Evolutionary conservation across 2,329 filamentous ascomycete species (phyloP), one percentile per base, ranked within the genome.

Genomic region (Reticulascus tulasneorum): DNA sequence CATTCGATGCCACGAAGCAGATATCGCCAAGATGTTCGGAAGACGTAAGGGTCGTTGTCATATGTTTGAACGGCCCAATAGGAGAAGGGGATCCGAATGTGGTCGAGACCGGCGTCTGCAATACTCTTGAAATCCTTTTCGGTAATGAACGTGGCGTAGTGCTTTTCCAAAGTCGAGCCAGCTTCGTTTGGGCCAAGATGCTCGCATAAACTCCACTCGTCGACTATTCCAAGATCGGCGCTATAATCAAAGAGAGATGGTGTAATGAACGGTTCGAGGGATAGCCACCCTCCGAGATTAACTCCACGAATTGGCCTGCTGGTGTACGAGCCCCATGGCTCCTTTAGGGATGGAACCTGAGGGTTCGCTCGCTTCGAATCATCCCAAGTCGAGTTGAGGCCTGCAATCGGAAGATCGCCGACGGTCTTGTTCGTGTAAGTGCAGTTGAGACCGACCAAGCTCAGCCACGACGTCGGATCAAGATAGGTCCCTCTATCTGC

Each of bases 391-490:
- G 74, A 76, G 51, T 82, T 79, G 29, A 88, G 63, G 4, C 84
- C 84, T 71, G 87, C 86, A 34, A 87, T 58, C 4, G 79, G 72
- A 17, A 88, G 68, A 2, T 76, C 80, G 13, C 84, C 84, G 4
- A 87, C 74, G 0, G 74, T 80, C 26, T 72, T 72, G 37, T 73
- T 71, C 1, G 84, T 88, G 52, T 82, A 87, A 2, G 84, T 87
- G 45, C 84, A 72, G 49, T 87, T 88, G 63, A 87, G 86, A 51
- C 82, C 81, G 2, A 63, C 65, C 0, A 82, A 86, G 48, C 86
- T 81, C 48, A 81, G 81, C 84, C 84, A 88, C 3, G 77, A 75
- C 50, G 80, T 86, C 0, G 83, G 83, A 54, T 88, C 84, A 8
- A 84, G 61, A 36, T 76, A 68, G 7, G 77, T 82, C 8, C 80